Evolutionary conservation across 2,329 filamentous ascomycete genomes (phyloP), one percentile per base, ranked within the genome.

Genomic region (Fusarium concolor): DNA sequence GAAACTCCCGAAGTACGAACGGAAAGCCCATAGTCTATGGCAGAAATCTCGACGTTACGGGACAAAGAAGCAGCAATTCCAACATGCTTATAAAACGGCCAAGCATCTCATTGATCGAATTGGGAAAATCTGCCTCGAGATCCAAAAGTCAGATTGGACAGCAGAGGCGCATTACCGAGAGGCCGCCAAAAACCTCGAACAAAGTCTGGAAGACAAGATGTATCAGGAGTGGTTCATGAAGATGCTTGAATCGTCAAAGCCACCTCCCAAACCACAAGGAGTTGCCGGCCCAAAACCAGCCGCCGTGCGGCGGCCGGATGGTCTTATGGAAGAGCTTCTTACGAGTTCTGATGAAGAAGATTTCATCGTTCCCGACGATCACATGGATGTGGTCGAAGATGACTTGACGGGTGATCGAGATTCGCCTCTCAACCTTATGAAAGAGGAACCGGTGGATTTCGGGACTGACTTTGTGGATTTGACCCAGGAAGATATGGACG

Each of bases 1-100:
- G 2, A 89, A 88, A 66, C 80, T 87, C 9, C 85, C 87, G 0
- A 86, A 81, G 52, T 79, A 87, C 15, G 79, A 87, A 56, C 76
- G 75, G 7, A 88, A 84, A 58, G 91, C 90, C 0, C 85, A 87
- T 72, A 77, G 74, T 5, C 68, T 91, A 3, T 96, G 92, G 93
- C 79, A 75, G 5, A 68, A 82, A 38, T 87, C 87, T 29, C 86
- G 83, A 50, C 81, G 79, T 11, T 75, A 77, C 41, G 78, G 79
- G 71, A 77, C 75, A 3, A 71, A 55, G 31, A 71, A 50, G 8
- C 68, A 65, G 2, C 79, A 84, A 26, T 83, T 90, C 18, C 75
- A 79, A 2, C 68, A 72, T 10, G 81, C 85, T n/a, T 78, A 80
- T 11, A 73, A 71, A 8, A 73, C 80, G 6, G 81, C 87, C 11